Evolutionary conservation across 805 yeast genomes (phyloP).

Genomic region (Zygotorulaspora danielsina): DNA sequence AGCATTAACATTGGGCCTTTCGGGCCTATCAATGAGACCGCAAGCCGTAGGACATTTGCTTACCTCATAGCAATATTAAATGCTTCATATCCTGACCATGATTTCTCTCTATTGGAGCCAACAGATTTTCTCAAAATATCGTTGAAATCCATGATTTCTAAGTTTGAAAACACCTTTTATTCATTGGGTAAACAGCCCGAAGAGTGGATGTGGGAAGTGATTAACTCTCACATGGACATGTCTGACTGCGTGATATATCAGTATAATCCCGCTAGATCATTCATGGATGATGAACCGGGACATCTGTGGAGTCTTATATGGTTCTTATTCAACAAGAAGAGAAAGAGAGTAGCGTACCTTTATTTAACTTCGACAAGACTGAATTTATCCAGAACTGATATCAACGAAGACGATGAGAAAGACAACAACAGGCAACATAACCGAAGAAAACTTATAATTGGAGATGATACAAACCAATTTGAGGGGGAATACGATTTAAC

Average conservation of each 20-base stretch:
- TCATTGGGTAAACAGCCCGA: slow-evolving; percentile 54
- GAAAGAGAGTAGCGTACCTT: slow-evolving; percentile 85
- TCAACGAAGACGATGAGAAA: slow-evolving; percentile 38
- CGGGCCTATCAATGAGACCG: slow-evolving; percentile 84
- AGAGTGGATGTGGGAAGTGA: slow-evolving; percentile 83
- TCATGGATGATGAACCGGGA: slow-evolving; percentile 39
- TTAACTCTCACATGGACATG: slow-evolving; percentile 73
- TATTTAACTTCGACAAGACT: slow-evolving; percentile 57
- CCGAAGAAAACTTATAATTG: slow-evolving; percentile 35
- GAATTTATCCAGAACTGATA: slow-evolving; percentile 37
- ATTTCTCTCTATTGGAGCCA: slow-evolving; percentile 83
- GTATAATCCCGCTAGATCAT: slow-evolving; percentile 43
- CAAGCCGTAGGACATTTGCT: slow-evolving; percentile 85
- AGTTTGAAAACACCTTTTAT: slow-evolving; percentile 72
- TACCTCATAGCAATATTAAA: slow-evolving; percentile 85
- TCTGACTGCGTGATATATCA: slow-evolving; percentile 57
- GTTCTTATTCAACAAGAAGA: slow-evolving; percentile 86
- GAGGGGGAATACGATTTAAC: slow-evolving; percentile 47
- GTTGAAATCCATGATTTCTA: slow-evolving; percentile 49
- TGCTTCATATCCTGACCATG: slow-evolving; percentile 94
- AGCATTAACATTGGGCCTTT: slow-evolving; percentile 57
- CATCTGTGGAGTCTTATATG: slow-evolving; percentile 60
- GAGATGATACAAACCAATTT: slow-evolving; percentile 38
- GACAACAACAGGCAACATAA: slow-evolving; percentile 13
- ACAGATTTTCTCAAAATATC: slow-evolving; percentile 56